Evolutionary conservation across 2,329 filamentous ascomycete genomes (phyloP), one percentile per base, ranked within the genome.

Genomic region (Colletotrichum siamense): DNA sequence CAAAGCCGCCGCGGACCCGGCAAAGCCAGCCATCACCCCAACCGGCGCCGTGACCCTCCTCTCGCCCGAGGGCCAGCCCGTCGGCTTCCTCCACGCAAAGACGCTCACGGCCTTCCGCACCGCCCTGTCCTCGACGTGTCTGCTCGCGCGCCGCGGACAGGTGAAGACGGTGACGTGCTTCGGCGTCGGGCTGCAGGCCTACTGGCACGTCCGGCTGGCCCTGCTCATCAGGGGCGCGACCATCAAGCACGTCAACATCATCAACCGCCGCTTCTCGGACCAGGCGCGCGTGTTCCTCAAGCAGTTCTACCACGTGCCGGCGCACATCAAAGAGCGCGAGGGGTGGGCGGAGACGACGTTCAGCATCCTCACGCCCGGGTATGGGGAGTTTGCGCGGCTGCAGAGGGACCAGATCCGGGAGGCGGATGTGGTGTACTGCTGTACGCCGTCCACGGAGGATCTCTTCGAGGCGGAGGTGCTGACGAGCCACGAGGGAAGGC

Each of bases 171-270:
- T 98, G 13, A 93, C 94, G 16, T 94, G 98, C 69, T 99, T 98
- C 83, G 96, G 96, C 28, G 93, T 94, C 39, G 96, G 96, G 62
- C 92, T 94, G 79, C 96, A 98, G 86, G 96, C 96, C 15, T 98
- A 96, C 87, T 99, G 96, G 96, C 96, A 98, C 83, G 92, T 98
- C 59, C 93, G 96, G 1, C 90, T 99, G 6, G 94, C 96, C 1
- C 89, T 99, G 13, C 89, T 96, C 78, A 89, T 97, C 66, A 94
- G 90, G 26, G 92, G 92, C 3, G 71, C 86, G 62, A 95, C 95
- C 24, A 93, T 98, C 79, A 93, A 93, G 80, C 92, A 94, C 75
- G 91, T 98, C 64, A 94, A 96, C 85, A 93, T 98, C 81, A 93
- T 98, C 82, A 98, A 96, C 81, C 93, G 95, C 39, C 88, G 89